Evolutionary conservation across 2,329 filamentous ascomycete genomes (phyloP).

Genomic region (Hymenoscyphus occultus): DNA sequence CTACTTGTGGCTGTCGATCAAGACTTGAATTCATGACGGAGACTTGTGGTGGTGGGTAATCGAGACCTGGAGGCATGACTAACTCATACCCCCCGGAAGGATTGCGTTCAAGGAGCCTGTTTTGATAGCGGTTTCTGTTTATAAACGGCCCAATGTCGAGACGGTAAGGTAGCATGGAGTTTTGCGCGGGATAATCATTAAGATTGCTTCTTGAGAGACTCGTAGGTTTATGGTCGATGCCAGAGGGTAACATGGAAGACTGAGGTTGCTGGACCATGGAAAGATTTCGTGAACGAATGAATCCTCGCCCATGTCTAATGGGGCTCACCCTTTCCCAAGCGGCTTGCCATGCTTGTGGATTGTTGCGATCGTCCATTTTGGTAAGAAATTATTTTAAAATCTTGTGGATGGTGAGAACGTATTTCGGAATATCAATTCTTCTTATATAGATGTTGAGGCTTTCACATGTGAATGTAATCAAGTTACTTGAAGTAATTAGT

Average conservation of each 20-base stretch:
- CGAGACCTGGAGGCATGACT: background rate
- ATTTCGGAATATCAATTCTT: too few species aligned
- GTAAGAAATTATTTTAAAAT: too few species aligned
- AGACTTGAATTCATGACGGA: background rate
- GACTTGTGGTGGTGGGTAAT: background rate
- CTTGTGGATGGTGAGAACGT: too few species aligned
- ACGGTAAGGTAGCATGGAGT: background rate
- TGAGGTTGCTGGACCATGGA: background rate
- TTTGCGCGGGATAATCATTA: background rate
- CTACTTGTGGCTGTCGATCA: background rate
- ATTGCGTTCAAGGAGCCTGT: background rate
- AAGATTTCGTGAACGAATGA: background rate
- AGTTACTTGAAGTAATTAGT: too few species aligned
- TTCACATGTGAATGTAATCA: too few species aligned
- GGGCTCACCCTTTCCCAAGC: background rate
- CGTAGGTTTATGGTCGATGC: background rate
- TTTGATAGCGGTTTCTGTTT: background rate
- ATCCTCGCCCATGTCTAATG: background rate
- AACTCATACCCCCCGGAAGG: too few species aligned
- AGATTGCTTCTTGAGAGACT: background rate
- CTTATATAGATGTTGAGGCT: too few species aligned
- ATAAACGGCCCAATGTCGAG: background rate
- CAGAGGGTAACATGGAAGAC: background rate
- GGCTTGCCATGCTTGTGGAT: background rate
- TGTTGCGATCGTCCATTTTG: too few species aligned